Base-by-base conservation (phyloP, 306 rosid genomes). In the Vigna mungo region DNA sequence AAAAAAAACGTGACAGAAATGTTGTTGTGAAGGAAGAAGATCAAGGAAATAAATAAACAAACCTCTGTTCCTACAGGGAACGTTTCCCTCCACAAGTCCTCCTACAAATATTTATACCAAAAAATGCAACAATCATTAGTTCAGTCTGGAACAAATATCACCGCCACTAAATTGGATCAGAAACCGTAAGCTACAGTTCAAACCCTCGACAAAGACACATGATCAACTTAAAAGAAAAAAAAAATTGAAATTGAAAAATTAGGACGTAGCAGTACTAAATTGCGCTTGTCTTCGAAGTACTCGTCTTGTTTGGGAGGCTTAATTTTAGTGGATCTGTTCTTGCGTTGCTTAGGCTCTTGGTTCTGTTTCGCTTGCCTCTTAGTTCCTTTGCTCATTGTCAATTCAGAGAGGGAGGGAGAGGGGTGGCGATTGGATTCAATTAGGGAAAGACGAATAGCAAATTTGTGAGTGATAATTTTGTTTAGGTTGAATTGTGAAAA, bases 41-140 rank as follows among this genome's bases (percentile, higher is more conserved):
- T 15, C 10, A 3, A 60, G 3, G 8, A 68, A 25, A 64, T 1
- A 53, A 52, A 46, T 68, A 68, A 44, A 36, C 80, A 52, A 51
- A 84, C 87, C 87, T 84, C 87, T 21, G 85, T 84, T 63, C 87
- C 87, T 47, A 84, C 87, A 6, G 87, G 87, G 66, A 84, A 84
- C 23, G 78, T 65, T 25, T 67, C 78, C 66, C 41, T 77, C 87
- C 87, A 84, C 9, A 84, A 78, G 71, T 84, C 87, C 68, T 84
- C 87, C 87, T 84, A 18, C 16, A 64, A 75, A 37, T 36, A 54
- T 59, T 39, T 39, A 9, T 78, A 74, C 39, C 36, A 67, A 44
- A 67, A 44, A 44, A 11, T 44, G 5, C 48, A 44, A 68, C 46
- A 20, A 2, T 51, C n/a, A 20, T 41, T 66, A 59, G 60, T 53